Base-by-base conservation (phyloP, 2,329 filamentous ascomycete species). In the Talaromyces sp. region DNA sequence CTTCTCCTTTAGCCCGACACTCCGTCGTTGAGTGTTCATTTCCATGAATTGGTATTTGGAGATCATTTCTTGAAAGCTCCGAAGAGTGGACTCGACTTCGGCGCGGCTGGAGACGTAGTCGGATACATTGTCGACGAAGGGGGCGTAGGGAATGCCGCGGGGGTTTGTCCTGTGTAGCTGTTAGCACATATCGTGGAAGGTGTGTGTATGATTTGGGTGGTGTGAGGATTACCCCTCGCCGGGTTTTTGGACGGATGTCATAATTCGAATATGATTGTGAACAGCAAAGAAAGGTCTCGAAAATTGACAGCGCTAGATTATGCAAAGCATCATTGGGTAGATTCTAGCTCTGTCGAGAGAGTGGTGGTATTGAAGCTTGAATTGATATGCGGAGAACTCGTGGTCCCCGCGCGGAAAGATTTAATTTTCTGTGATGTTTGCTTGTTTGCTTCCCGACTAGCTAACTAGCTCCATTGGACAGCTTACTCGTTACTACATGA, bases 11-110 rank as follows among this genome's bases (percentile, higher is more conserved):
- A 99, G 82, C 1, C 93, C 93, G 3, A 85, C 84, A 62, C 91
- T 89, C 58, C 95, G 87, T 69, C 92, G 86, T 78, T 96, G 90
- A 66, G 95, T 91, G 79, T 97, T 98, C 76, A 90, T 84, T 81
- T 98, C 93, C 95, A 99, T 99, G 81, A 98, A 99, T 79, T 98
- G 95, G 82, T 99, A 99, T 85, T 99, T 99, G 72, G 93, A 96
- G 76, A 77, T 75, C 74, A 79, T 79, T 69, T 82, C 80, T 70
- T 82, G 80, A 73, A 82, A 82, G 19, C 75, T 76, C 66, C 76
- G 75, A 5, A 82, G 76, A 1, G 80, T 82, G 25, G 76, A 70
- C 68, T 82, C 80, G 68, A 82, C 80, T 58, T 82, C 80, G 5
- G 76, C 75, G 64, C 79, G 76, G 5, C 76, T 76, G 53, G 79